Evolutionary conservation across 257 asterid species (phyloP), one percentile per base, ranked within the genome.

Genomic region (Eucommia ulmoides): DNA sequence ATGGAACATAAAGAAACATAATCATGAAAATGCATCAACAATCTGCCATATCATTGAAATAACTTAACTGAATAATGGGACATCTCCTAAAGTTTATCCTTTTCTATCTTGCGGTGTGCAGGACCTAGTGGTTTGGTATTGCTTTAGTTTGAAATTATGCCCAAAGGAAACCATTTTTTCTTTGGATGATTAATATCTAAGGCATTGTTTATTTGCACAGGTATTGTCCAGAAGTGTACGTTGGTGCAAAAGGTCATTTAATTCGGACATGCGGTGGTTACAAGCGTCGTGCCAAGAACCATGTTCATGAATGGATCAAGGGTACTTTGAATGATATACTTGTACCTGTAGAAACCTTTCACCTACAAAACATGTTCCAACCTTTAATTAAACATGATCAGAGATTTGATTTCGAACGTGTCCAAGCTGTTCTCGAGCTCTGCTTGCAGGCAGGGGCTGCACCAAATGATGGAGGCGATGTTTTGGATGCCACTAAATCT

Each of bases 371-470:
- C 24, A 85, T 68, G 92, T 75, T 77, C 48, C 96, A 78, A 47
- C 60, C 66, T 18, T 74, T 67, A 29, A 59, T 78, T 57, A 65
- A 64, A 49, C 96, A 80, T 51, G 63, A 80, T 4, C 79, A 85
- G 67, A 78, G 93, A 56, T 85, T 89, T 25, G 88, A 89, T 58
- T 65, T 74, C 52, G 84, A 78, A 24, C 88, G 93, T 16, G 54
- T 85, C 47, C 75, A 94, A 3, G 96, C 98, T 17, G 73, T 85
- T 33, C 61, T 85, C 38, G 96, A 85, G 61, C 81, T 85, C 44
- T 89, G 98, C 64, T 74, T 76, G 24, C 98, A 85, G 59, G 96
- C 94, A 12, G 98, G 96, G 24, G 79, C 71, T 51, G 60, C 70
- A 53, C 62, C 56, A 33, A 47, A 45, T 16, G 59, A 74, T 52